Conservation (phyloP, 495 filamentous ascomycete species). For the Annulohypoxylon nitens region DNA sequence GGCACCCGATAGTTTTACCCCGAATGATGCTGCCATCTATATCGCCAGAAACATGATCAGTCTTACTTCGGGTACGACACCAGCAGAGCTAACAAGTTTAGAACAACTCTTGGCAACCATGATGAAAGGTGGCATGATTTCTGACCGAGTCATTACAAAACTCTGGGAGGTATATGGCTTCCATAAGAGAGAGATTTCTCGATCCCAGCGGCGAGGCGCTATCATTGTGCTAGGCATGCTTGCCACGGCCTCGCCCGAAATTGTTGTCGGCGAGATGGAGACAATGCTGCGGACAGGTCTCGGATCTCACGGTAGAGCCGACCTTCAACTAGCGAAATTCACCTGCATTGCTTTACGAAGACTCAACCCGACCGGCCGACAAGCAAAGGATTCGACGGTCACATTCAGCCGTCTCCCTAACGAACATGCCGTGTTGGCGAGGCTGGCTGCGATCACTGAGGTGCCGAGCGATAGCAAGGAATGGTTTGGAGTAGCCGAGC, state of each 20-base stretch:
- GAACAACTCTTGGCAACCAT: slow-evolving; percentile 96
- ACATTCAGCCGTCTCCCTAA: slow-evolving; percentile 86
- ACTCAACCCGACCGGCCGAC: slow-evolving; percentile 84
- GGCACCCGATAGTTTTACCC: slow-evolving; percentile 85
- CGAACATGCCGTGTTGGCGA: slow-evolving; percentile 86
- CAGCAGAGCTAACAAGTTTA: slow-evolving; percentile 93
- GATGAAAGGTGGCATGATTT: slow-evolving; percentile 92
- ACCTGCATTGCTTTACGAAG: slow-evolving; percentile 92
- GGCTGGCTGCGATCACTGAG: slow-evolving; percentile 86
- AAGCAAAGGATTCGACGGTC: slow-evolving; percentile 76
- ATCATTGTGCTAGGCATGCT: slow-evolving; percentile 99
- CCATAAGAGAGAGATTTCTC: slow-evolving; percentile 92
- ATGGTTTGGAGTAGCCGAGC: slow-evolving; percentile 98
- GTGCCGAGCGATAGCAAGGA: slow-evolving; percentile 90
- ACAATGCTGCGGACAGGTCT: slow-evolving; percentile 92
- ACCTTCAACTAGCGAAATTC: slow-evolving; percentile 91
- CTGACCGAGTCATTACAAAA: slow-evolving; percentile 88
- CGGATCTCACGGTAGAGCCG: slow-evolving; percentile 79
- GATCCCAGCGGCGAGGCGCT: slow-evolving; percentile 88
- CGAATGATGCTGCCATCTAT: slow-evolving; percentile 94
- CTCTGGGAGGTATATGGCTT: slow-evolving; percentile 98
- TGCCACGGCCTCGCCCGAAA: slow-evolving; percentile 89
- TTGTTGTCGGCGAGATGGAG: slow-evolving; percentile 93
- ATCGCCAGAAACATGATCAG: slow-evolving; percentile 99
- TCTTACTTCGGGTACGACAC: slow-evolving; percentile 93